Evolutionary conservation across 2,329 filamentous ascomycete species (phyloP).

Genomic region (Ustilaginoidea virens): DNA sequence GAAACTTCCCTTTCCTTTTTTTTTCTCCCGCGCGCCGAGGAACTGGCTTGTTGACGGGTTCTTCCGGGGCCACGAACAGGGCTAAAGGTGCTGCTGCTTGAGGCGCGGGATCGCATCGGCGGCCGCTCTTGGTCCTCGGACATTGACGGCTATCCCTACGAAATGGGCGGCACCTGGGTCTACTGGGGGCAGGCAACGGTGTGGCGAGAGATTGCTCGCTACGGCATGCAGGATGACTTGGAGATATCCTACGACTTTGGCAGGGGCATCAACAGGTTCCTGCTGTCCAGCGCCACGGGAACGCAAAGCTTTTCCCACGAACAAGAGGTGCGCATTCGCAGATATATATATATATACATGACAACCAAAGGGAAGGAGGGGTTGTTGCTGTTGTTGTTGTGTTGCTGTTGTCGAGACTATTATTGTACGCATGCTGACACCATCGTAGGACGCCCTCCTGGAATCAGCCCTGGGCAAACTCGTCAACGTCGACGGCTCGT

Average conservation of each 20-base stretch:
- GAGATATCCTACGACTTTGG: constrained; percentile 24
- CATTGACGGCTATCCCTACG: constrained; percentile 25
- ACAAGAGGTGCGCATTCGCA: neutral
- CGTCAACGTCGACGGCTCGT: constrained; percentile 27
- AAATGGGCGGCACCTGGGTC: constrained; percentile 35
- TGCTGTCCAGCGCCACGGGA: constrained; percentile 16
- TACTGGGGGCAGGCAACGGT: constrained; percentile 27
- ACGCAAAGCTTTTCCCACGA: constrained; percentile 6
- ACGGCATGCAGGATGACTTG: constrained; percentile 24
- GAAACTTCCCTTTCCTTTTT: too few species aligned
- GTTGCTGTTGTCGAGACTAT: neutral
- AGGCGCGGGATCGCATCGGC: constrained; percentile 31
- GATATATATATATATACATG: too few species aligned
- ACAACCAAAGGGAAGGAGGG: too few species aligned
- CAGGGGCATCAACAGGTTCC: constrained; percentile 24
- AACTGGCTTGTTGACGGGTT: too few species aligned
- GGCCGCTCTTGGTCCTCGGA: constrained; percentile 30
- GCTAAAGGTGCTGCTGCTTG: constrained; percentile 25
- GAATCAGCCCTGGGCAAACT: constrained; percentile 22
- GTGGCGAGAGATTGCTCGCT: constrained; percentile 29
- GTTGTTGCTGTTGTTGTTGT: too few species aligned
- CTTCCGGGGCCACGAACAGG: too few species aligned
- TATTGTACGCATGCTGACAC: too few species aligned
- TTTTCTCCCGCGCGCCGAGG: neutral
- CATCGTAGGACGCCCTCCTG: constrained; percentile 17